phyloP scores from a whole-genome alignment of 768 basidiomycete genomes.

The Suillus alpinus region DNA sequence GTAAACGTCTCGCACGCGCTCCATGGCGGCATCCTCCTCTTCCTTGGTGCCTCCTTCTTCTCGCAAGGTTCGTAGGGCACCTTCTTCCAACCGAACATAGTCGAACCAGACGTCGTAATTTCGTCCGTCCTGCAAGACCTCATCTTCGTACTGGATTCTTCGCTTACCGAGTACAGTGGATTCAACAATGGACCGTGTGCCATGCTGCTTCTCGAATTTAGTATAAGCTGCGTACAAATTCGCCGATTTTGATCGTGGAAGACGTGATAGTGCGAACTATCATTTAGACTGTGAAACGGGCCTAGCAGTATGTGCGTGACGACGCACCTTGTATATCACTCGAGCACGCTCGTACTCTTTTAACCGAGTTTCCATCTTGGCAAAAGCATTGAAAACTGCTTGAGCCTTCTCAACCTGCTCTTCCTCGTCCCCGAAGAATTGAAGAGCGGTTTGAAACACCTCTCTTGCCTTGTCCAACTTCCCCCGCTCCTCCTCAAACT shows the following conservation, averaged over 20 bases:
- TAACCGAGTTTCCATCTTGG: conserved; percentile 93
- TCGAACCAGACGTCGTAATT: conserved; percentile 99
- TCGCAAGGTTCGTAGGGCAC: conserved; percentile 69
- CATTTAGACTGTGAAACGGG: conserved; percentile 1
- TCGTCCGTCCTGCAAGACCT: conserved; percentile 82
- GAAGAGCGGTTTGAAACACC: conserved; percentile 87
- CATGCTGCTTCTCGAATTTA: conserved; percentile 98
- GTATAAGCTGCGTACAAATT: conserved; percentile 90
- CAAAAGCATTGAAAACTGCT: conserved; percentile 89
- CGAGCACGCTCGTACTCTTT: conserved; percentile 97
- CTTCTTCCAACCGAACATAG: conserved; percentile 90
- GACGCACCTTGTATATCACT: conserved; percentile 92
- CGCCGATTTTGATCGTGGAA: conserved; percentile 90
- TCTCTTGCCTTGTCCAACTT: conserved; percentile 72
- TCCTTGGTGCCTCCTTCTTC: conserved; percentile 73
- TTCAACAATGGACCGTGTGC: conserved; percentile 83
- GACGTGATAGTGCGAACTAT: conserved; percentile 91
- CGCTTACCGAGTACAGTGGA: conserved; percentile 94
- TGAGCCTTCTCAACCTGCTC: conserved; percentile 88
- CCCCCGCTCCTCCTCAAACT: conserved; percentile 79
- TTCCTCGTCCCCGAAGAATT: conserved; percentile 86
- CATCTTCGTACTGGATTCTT: conserved; percentile 98
- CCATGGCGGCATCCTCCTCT: conserved; percentile 59
- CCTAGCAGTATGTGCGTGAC: background rate
- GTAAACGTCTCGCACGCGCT: conserved; percentile 87